Percentiles rank a stretch among this genome's conserved stretches.
phyloP scores from a whole-genome alignment of 2,329 filamentous ascomycete genomes.

The Ascochyta koolunga region DNA sequence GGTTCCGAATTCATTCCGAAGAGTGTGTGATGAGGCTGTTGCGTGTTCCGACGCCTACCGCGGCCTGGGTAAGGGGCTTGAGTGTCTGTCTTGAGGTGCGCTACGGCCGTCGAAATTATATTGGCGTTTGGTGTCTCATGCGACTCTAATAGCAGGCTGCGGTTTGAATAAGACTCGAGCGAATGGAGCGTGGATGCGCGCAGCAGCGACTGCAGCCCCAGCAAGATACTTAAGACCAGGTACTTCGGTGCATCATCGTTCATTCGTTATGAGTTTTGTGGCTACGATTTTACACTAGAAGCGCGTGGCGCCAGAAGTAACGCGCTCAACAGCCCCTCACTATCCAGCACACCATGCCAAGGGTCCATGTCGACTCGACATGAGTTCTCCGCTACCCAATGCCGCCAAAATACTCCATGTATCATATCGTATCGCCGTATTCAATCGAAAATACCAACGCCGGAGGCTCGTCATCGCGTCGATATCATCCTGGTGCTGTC shows the following conservation, averaged over 20 bases:
- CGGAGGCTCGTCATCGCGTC: slow-evolving; percentile 27
- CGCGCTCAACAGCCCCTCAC: slow-evolving; percentile 21
- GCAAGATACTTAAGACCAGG: not conserved
- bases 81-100: not conserved
- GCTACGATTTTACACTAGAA: slow-evolving; percentile 21
- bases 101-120: not conserved
- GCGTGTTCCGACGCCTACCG: not conserved
- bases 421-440: slow-evolving; percentile 16
- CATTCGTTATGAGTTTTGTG: slow-evolving; percentile 18
- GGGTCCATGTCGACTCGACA: slow-evolving; percentile 30
- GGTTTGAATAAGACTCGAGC: too few relatives aligned
- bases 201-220: too few relatives aligned
- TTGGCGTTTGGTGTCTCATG: not conserved
- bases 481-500: slow-evolving; percentile 20
- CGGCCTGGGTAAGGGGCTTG: not conserved
- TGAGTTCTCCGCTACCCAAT: slow-evolving; percentile 33
- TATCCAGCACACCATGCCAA: slow-evolving; percentile 32
- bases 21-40: not conserved
- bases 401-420: slow-evolving; percentile 25
- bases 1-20: not conserved
- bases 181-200: too few relatives aligned
- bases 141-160: not conserved
- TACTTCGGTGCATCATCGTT: not conserved
- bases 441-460: slow-evolving; percentile 18
- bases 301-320: slow-evolving; percentile 12